Evolutionary conservation across 1,284 basidiomycete genomes (phyloP), one percentile per base, ranked within the genome.

Genomic region (Agroathelia rolfsii): DNA sequence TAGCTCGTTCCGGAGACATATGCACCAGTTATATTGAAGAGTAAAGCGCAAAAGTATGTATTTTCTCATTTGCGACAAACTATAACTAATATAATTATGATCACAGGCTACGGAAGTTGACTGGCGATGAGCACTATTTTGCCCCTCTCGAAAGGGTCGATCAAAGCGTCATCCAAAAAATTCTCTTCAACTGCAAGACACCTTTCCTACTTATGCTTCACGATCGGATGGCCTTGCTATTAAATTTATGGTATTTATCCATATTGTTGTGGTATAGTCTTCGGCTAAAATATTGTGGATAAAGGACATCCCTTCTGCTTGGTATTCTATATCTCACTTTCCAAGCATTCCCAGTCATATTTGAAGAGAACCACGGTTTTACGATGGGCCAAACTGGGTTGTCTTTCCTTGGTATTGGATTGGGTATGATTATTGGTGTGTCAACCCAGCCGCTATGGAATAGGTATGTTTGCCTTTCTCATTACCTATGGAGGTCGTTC

Each of bases 151-250:
- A 61, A 41, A 48, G 42, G 24, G 39, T 39, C n/a, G 39, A 56
- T 32, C 50, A 49, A 24, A 53, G 49, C 13, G 51, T 84, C n/a
- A 7, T 51, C 0, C 42, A 44, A 4, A 66, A 70, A 0, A 59
- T 85, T 8, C 34, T 58, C 3, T 42, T 66, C 31, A 76, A 72
- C 39, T 69, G 79, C 41, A 73, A 66, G 32, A 67, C 64, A 4
- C 83, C 85, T 0, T 92, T 93, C 51, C 61, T 84, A 48, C 62
- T 89, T 3, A 51, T 87, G 3, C 24, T 70, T 0, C 70, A 65
- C 24, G 84, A 90, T 42, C 65, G 70, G 14, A 89, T 90, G 84
- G 78, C 78, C 0, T 60, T 87, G 3, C 55, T 80, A 5, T 59
- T 89, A 49, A 72, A 69, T 47, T 56, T 61, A 31, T 80, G 66